These are phyloP conservation scores for Tylopilus plumbeoviolaceoides DNA, from an alignment of 768 basidiomycete genomes.

Conservation along the genomic window DNA sequence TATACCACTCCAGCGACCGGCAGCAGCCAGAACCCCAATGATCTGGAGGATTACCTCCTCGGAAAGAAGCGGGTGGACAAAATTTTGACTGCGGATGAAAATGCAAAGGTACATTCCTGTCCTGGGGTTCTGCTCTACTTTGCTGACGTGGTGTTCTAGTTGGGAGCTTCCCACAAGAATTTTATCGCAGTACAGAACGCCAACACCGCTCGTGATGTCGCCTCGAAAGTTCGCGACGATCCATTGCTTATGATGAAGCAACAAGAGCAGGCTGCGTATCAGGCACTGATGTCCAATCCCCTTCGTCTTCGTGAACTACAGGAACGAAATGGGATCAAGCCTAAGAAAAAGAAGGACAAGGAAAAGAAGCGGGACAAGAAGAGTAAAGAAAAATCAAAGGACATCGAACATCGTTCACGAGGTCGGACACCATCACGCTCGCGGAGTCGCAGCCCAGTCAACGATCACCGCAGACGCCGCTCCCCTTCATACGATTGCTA, in stretches of 20 bases:
- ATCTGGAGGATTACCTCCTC: constrained; percentile 92
- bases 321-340: constrained; percentile 75
- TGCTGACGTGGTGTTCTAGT: constrained; percentile 36
- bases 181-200: constrained; percentile 96
- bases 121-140: background rate
- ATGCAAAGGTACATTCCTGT: constrained; percentile 63
- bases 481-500: constrained; percentile 31
- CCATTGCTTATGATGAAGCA: constrained; percentile 97
- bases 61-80: constrained; percentile 99
- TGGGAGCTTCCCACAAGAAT: constrained; percentile 84
- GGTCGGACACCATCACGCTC: constrained; percentile 30
- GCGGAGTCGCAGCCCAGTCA: constrained; percentile 29
- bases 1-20: constrained; percentile 96
- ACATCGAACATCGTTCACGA: constrained; percentile 33
- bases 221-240: constrained; percentile 94
- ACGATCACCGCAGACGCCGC: constrained; percentile 25
- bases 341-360: constrained; percentile 70
- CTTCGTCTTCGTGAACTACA: constrained; percentile 79
- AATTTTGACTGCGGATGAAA: constrained; percentile 86
- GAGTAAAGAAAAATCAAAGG: constrained; percentile 21
- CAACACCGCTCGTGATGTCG: constrained; percentile 82
- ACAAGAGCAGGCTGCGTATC: constrained; percentile 91
- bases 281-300: constrained; percentile 82
- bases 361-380: constrained; percentile 48
- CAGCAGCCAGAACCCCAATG: constrained; percentile 80